These are phyloP conservation scores for Suillus americanus DNA, from an alignment of 768 basidiomycete species.

Conservation along the genomic window DNA sequence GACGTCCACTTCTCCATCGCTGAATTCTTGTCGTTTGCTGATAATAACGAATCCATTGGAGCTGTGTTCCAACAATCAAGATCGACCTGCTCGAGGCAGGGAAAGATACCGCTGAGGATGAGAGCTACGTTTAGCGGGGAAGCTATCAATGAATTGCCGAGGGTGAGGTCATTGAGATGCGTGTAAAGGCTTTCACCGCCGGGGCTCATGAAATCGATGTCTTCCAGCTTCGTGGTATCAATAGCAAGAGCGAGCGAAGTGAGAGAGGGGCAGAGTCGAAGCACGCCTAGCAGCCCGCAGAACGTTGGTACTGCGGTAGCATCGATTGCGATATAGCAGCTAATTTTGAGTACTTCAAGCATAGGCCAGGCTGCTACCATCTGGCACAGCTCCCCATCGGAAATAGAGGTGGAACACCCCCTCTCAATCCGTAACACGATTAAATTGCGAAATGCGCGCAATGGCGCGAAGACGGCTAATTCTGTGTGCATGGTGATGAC, in stretches of 20 bases:
- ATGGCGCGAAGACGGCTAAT: not conserved
- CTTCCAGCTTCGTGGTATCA: not conserved
- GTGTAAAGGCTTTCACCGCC: not conserved
- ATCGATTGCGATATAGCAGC: too few relatives aligned
- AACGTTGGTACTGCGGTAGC: not conserved
- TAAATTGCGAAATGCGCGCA: not conserved
- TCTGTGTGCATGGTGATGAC: not conserved
- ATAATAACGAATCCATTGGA: not conserved
- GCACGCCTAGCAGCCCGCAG: not conserved
- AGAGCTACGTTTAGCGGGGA: not conserved
- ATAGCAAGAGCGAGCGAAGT: not conserved
- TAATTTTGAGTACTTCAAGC: too few relatives aligned
- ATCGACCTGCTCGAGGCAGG: not conserved
- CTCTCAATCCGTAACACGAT: slow-evolving; percentile 7
- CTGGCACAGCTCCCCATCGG: too few relatives aligned
- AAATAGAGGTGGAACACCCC: not conserved
- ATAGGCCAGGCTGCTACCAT: too few relatives aligned
- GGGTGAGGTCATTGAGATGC: not conserved
- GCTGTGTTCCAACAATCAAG: not conserved
- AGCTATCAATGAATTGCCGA: not conserved
- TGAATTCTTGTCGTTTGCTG: too few relatives aligned
- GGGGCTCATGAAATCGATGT: not conserved
- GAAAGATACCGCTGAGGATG: not conserved
- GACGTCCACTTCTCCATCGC: too few relatives aligned
- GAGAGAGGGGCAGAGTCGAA: not conserved